Conservation (phyloP, 2,329 filamentous ascomycete species). For the Aspergillus hiratsukae region DNA sequence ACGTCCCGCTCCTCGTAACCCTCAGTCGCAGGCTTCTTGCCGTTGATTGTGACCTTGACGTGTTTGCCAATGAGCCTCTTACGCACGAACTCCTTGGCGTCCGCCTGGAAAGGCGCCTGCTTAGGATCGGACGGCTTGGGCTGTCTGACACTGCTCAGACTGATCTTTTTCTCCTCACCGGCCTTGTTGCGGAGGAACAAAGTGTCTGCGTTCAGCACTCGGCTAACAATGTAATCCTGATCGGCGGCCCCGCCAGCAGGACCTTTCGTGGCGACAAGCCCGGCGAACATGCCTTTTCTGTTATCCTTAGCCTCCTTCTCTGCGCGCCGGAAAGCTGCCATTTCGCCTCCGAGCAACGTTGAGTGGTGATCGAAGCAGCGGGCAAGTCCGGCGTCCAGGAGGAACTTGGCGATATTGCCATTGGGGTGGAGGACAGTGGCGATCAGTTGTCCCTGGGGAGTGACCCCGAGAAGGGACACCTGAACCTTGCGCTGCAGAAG, state of each 20-base stretch:
- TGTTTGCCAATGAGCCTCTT: conserved; percentile 96
- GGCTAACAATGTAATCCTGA: conserved; percentile 75
- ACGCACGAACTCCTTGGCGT: conserved; percentile 92
- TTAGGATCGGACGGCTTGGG: conserved; percentile 84
- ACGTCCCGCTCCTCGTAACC: conserved; percentile 94
- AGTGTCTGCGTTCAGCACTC: conserved; percentile 84
- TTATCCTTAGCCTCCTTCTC: conserved; percentile 78
- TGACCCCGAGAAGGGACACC: conserved; percentile 77
- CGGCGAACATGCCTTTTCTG: conserved; percentile 75
- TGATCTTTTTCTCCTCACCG: conserved; percentile 83
- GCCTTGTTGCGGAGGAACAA: conserved; percentile 80
- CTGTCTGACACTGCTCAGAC: conserved; percentile 85
- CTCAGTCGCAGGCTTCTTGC: conserved; percentile 81
- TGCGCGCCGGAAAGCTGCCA: conserved; percentile 77
- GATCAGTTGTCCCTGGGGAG: conserved; percentile 87
- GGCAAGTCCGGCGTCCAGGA: conserved; percentile 84
- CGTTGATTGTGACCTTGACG: conserved; percentile 82
- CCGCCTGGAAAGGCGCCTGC: conserved; percentile 82
- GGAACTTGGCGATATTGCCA: conserved; percentile 87
- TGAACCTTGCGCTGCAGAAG: conserved; percentile 82
- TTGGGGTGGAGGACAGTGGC: conserved; percentile 81
- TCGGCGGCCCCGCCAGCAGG: conserved; percentile 56
- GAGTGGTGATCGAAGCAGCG: conserved; percentile 95
- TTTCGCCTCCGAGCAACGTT: conserved; percentile 80
- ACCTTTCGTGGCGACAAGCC: conserved; percentile 65